Base-by-base conservation (phyloP, 148 eudicot species). In the Chenopodium berlandieri region DNA sequence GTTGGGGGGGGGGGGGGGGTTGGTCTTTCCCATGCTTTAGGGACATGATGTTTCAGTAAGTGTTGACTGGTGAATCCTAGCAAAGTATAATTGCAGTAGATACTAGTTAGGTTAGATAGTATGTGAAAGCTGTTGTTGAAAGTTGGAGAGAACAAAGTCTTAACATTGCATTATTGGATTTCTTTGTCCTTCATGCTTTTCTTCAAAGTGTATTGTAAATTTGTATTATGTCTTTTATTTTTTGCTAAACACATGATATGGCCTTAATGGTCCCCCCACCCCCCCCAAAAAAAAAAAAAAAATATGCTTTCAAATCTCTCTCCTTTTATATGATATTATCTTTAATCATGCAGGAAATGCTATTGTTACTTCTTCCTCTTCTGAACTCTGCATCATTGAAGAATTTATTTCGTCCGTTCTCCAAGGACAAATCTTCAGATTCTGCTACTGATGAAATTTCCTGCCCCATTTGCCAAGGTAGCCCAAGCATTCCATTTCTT, bases 331-430 rank as follows among this genome's bases (percentile, higher is more conserved):
- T 76, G 34, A 65, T 58, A 16, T 82, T 44, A 34, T 76, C 23
- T 25, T 71, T 71, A 3, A 23, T 70, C 79, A 66, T 86, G 90
- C 97, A 95, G 99, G 99, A 96, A 88, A 91, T 94, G 99, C 86
- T 96, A 83, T 75, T 94, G 84, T 84, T 96, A 88, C 98, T 96
- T 78, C 95, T 96, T 86, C 98, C 99, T 71, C 99, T 94, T 90
- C 91, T 96, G 70, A 96, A 94, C 81, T 96, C 99, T 32, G 82
- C 99, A 78, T 92, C 95, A 73, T 81, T 96, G 9, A 92, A 88
- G 84, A 92, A 75, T 82, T 85, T 94, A 72, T 88, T 96, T 81
- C 91, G 89, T 62, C 99, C 98, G 73, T 94, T 94, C 84, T 92
- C 97, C 52, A 96, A 91, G 84, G 92, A 92, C 79, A 91, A 88